Evolutionary conservation across 208 protist species (phyloP), one percentile per base, ranked within the genome.

Genomic region (Leishmania guyanensis): DNA sequence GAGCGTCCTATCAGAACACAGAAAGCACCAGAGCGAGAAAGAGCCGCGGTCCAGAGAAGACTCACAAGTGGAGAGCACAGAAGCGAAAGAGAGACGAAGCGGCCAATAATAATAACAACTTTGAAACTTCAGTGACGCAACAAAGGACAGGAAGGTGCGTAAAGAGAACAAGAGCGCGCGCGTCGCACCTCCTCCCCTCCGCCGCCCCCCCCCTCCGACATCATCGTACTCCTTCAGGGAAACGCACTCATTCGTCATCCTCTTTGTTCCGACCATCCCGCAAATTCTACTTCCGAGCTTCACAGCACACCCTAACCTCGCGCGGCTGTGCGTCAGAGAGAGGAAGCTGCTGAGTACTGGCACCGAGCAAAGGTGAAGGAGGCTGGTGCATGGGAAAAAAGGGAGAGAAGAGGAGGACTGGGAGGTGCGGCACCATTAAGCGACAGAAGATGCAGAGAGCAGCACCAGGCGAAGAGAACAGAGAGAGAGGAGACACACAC

Each of bases 81-180:
- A 60, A 78, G 16, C 46, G 8, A 83, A 51, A 74, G 62, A 81
- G 54, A 46, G 26, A 78, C 10, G 81, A 65, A 4, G 0, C 5
- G n/a, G 5, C 8, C 60, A n/a, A 39, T 39, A 39, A 39, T 39
- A 39, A 39, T 2, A 39, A 0, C 36, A 39, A 39, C 0, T 1
- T 65, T 8, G 0, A 65, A 16, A 4, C 56, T 36, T 2, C 0
- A 17, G 12, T 10, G 16, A 36, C 3, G 16, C n/a, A 65, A 17
- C 56, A 29, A n/a, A 39, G 36, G 22, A n/a, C 10, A 62, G 22
- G 22, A 22, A 9, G 56, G n/a, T 20, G 36, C 36, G 36, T 39
- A 39, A 39, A 39, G 17, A 62, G 22, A 62, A 10, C 22, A 62
- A 9, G 16, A n/a, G 22, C 2, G 22, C 56, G n/a, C 22, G 10